Base-by-base conservation (phyloP, 2,329 filamentous ascomycete species). In the Fusarium sp. region DNA sequence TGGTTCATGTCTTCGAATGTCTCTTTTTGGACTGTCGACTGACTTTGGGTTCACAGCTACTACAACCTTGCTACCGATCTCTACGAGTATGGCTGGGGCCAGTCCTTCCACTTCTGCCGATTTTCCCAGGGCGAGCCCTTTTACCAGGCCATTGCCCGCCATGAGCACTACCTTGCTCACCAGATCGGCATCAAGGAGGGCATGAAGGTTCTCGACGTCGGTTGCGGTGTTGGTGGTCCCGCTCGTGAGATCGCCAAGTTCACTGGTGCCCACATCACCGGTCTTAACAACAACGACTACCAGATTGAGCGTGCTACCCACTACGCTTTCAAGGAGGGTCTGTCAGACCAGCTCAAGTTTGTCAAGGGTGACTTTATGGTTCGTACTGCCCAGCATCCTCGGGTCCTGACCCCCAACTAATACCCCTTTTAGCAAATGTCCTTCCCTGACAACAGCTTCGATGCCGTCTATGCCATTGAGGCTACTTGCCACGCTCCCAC, bases 221-320 rank as follows among this genome's bases (percentile, higher is more conserved):
- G 96, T 69, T 99, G 96, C 79, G 96, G 96, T 88, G 94, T 98
- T 61, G 96, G 96, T 78, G 96, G 96, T 50, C 96, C 96, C 27
- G 96, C 95, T 11, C 90, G 95, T 70, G 95, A 98, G 86, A 98
- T 99, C 78, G 94, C 93, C 84, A 97, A 97, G 85, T 99, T 99
- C 85, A 92, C 94, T 15, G 95, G 93, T 69, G 92, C 90, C 77
- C 94, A 98, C 77, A 89, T 98, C 71, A 92, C 94, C 29, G 96
- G 96, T 46, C 85, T 98, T 81, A 99, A 98, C 90, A 98, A 98
- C 90, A 98, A 98, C 84, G 94, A 98, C 85, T 99, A 99, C 87
- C 96, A 98, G 86, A 97, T 98, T 75, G 90, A 98, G 81, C 93
- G 96, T 74, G 95, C 95, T n/a, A 94, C 91, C 18, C 86, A 88